Percentiles rank a stretch among this genome's conserved stretches.
Conservation (phyloP, 371 early-diverging fungal species). For the Mucor racemosus region DNA sequence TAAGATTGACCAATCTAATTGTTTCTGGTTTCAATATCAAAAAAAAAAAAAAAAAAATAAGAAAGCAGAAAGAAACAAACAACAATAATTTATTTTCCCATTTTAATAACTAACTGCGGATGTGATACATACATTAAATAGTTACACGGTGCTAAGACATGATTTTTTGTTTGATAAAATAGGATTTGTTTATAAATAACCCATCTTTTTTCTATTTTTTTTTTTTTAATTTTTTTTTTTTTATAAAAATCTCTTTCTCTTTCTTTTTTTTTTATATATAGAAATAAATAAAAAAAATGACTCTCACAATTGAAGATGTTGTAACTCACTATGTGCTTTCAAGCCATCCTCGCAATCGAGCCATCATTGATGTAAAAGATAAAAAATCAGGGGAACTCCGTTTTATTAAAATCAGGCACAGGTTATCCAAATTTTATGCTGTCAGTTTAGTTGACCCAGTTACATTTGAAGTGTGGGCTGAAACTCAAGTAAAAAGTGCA, state of each 20-base stretch:
- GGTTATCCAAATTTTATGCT: conserved; percentile 48
- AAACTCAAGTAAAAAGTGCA: conserved; percentile 41
- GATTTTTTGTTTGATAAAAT: conserved; percentile 1
- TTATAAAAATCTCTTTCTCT: conserved; percentile 1
- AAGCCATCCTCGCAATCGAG: conserved; percentile 42
- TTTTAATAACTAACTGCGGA: conserved; percentile 24
- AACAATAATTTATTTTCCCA: conserved; percentile 13
- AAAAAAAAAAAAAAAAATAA: too few species aligned
- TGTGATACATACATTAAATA: neutral
- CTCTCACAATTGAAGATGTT: conserved; percentile 30
- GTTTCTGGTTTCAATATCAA: too few species aligned
- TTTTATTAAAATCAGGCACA: conserved; percentile 51
- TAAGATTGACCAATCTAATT: too few species aligned
- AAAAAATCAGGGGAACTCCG: conserved; percentile 39
- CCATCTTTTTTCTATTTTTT: conserved; percentile 10
- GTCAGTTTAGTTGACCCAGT: conserved; percentile 48
- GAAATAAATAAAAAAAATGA: conserved; percentile 18
- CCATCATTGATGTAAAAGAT: conserved; percentile 44
- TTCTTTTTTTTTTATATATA: conserved; percentile 11
- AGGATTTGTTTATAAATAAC: neutral
- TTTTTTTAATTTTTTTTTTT: conserved; percentile 10
- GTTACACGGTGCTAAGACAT: conserved; percentile 18
- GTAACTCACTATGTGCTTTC: conserved; percentile 44
- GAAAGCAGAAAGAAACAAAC: neutral
- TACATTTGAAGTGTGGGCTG: conserved; percentile 46